These are phyloP conservation scores for Teunomyces stri DNA, from an alignment of 805 yeast genomes.

Conservation along the genomic window DNA sequence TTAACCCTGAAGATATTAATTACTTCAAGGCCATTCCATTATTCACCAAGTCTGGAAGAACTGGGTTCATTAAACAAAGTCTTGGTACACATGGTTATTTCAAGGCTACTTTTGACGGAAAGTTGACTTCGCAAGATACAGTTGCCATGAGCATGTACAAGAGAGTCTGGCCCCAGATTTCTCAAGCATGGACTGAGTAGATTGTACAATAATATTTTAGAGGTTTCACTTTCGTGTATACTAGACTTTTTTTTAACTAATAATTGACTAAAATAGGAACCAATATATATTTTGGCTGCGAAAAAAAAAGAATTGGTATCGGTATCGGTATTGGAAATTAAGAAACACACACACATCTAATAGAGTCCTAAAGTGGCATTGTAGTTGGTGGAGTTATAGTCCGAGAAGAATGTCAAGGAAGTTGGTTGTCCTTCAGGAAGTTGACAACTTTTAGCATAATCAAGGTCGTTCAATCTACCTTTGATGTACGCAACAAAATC, in stretches of 20 bases:
- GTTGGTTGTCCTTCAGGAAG: conserved; percentile 20
- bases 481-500: conserved; percentile 31
- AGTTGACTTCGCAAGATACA: conserved; percentile 85
- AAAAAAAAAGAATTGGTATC: no score
- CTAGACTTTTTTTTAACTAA: not conserved
- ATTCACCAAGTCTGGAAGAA: conserved; percentile 88
- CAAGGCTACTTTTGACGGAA: conserved; percentile 93
- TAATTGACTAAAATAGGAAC: not conserved
- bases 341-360: conserved; percentile 18
- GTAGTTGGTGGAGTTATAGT: conserved; percentile 25
- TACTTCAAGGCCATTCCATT: conserved; percentile 90
- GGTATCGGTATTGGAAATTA: no score
- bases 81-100: conserved; percentile 98
- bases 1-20: conserved; percentile 82
- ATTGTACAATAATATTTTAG: conserved; percentile 6
- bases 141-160: conserved; percentile 92
- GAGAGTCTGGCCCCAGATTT: conserved; percentile 82
- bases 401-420: conserved; percentile 41
- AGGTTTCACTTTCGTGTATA: conserved; percentile 8
- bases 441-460: conserved; percentile 27
- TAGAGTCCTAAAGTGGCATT: conserved; percentile 17
- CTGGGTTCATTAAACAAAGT: conserved; percentile 92
- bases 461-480: conserved; percentile 24
- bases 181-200: conserved; percentile 32
- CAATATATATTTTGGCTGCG: not conserved